Conservation (phyloP, 2,329 filamentous ascomycete genomes). For the Trichoderma sp. region DNA sequence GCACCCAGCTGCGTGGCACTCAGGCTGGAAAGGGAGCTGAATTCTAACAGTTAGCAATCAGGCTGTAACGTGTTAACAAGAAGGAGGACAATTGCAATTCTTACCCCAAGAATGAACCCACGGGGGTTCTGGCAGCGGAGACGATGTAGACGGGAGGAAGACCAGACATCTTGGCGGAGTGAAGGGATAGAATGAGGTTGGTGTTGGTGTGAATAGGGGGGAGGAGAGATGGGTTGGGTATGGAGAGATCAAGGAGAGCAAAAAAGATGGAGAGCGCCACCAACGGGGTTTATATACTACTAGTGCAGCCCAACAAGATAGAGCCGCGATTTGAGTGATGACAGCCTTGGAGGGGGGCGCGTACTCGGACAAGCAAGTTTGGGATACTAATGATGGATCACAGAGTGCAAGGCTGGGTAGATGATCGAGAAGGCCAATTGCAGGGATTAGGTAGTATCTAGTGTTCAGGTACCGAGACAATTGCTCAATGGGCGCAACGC, state of each 20-base stretch:
- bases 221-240: neutral
- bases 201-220: conserved; percentile 5
- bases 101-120: conserved; percentile 93
- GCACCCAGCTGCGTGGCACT: conserved; percentile 85
- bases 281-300: conserved; percentile 17
- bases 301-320: conserved; percentile 20
- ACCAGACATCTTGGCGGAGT: conserved; percentile 65
- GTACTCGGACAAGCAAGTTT: neutral
- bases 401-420: neutral
- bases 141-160: conserved; percentile 94
- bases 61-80: neutral
- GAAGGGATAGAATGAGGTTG: conserved; percentile 6
- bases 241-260: neutral
- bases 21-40: conserved; percentile 83
- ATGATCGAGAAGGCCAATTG: neutral
- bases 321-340: too few relatives aligned
- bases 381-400: neutral
- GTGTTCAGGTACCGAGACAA: too few relatives aligned
- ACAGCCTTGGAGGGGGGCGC: neutral
- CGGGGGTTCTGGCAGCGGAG: conserved; percentile 83
- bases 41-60: conserved; percentile 7
- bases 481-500: neutral
- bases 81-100: conserved; percentile 24
- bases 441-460: too few relatives aligned
- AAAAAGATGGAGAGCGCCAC: conserved; percentile 6